Evolutionary conservation across 176 grass and related monocot genomes (phyloP).

Genomic region (Tillandsia fasciculata): DNA sequence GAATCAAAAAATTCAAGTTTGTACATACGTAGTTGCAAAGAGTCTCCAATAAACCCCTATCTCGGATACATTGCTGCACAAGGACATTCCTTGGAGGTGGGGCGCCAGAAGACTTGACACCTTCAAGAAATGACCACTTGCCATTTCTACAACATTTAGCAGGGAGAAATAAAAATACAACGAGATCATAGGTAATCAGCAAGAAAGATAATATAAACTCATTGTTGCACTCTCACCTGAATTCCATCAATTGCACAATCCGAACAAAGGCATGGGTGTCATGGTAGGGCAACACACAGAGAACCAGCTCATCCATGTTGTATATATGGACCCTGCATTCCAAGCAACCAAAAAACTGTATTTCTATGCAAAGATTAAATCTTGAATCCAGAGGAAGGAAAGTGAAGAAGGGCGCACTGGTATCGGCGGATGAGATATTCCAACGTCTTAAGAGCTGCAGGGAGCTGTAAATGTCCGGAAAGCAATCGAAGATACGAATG

Average conservation of each 20-base stretch:
- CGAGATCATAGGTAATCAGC: conserved; percentile 6
- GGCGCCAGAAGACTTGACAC: conserved; percentile 61
- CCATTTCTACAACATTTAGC: conserved; percentile 47
- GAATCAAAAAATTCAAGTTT: background rate
- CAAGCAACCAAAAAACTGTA: conserved; percentile 14
- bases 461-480: conserved; percentile 56
- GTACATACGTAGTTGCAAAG: conserved; percentile 73
- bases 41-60: conserved; percentile 71
- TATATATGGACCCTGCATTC: conserved; percentile 81
- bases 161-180: background rate
- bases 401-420: conserved; percentile 29
- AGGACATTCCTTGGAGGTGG: conserved; percentile 68
- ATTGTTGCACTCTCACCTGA: conserved; percentile 26
- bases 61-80: conserved; percentile 81
- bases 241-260: conserved; percentile 72
- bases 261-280: conserved; percentile 80
- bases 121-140: conserved; percentile 86
- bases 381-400: background rate
- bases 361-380: background rate
- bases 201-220: background rate
- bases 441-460: conserved; percentile 61
- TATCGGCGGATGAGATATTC: conserved; percentile 91
- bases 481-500: conserved; percentile 66
- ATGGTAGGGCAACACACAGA: conserved; percentile 71
- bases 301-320: conserved; percentile 71